Conservation (phyloP, 805 yeast species). For the Yamadazyma olivae region DNA sequence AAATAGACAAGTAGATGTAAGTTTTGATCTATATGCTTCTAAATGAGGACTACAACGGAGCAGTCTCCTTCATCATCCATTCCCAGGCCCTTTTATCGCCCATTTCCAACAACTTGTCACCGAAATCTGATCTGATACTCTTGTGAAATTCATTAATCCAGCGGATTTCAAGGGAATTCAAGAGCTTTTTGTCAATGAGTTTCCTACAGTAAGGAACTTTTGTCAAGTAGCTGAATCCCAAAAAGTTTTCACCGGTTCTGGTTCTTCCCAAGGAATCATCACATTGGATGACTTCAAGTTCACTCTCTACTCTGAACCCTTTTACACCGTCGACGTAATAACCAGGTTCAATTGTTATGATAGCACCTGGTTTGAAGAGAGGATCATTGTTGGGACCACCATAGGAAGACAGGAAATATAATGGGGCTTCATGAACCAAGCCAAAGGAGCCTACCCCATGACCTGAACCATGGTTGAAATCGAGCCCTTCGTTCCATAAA, state of each 20-base stretch:
- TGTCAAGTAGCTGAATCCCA: slow-evolving; percentile 38
- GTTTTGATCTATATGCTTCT: neutral
- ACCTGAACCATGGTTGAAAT: slow-evolving; percentile 93
- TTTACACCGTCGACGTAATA: slow-evolving; percentile 85
- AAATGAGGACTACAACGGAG: slow-evolving; percentile 18
- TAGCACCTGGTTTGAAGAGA: slow-evolving; percentile 53
- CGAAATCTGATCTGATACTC: slow-evolving; percentile 29
- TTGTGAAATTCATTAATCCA: slow-evolving; percentile 42
- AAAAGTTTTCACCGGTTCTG: slow-evolving; percentile 24
- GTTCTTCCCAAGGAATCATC: slow-evolving; percentile 31
- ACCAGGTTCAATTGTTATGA: slow-evolving; percentile 92
- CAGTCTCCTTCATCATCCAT: slow-evolving; percentile 73
- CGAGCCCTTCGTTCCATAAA: slow-evolving; percentile 78
- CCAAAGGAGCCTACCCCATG: slow-evolving; percentile 93
- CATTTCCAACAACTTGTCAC: slow-evolving; percentile 44
- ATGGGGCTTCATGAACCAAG: slow-evolving; percentile 93
- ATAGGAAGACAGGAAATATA: slow-evolving; percentile 67
- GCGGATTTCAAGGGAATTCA: slow-evolving; percentile 25
- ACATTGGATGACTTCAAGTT: slow-evolving; percentile 54
- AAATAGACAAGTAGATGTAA: neutral
- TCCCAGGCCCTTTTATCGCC: slow-evolving; percentile 55
- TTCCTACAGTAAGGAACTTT: slow-evolving; percentile 51
- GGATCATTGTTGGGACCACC: slow-evolving; percentile 48
- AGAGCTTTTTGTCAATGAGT: slow-evolving; percentile 28
- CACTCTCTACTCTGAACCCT: slow-evolving; percentile 89